Conservation (phyloP, 2,329 filamentous ascomycete species). For the Aspergillus sclerotialis region DNA sequence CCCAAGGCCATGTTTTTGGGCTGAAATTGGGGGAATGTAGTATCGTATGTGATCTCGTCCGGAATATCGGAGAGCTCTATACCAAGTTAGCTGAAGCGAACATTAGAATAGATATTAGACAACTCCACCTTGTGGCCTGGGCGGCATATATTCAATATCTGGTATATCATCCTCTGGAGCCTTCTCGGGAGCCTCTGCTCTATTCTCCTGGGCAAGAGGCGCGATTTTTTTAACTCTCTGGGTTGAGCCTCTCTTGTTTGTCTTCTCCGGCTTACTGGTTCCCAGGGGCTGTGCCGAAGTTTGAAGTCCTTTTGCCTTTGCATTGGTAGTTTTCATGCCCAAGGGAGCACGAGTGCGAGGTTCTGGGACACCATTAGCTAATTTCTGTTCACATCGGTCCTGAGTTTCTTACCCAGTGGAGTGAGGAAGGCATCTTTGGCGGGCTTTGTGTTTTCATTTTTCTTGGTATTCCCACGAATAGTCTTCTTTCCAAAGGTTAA, state of each 20-base stretch:
- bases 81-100: conserved; percentile 36
- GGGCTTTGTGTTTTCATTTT: conserved; percentile 51
- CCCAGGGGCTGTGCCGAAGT: conserved; percentile 59
- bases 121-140: conserved; percentile 51
- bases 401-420: conserved; percentile 61
- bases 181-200: conserved; percentile 40
- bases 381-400: conserved; percentile 5
- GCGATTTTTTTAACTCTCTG: conserved; percentile 55
- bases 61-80: conserved; percentile 39
- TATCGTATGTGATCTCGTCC: conserved; percentile 41
- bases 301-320: conserved; percentile 65
- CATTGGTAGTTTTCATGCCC: conserved; percentile 94
- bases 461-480: conserved; percentile 49
- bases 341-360: conserved; percentile 70
- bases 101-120: conserved; percentile 4
- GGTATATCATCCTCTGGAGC: conserved; percentile 51
- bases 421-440: conserved; percentile 66
- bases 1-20: conserved; percentile 48
- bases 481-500: conserved; percentile 53
- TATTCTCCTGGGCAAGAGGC: conserved; percentile 40
- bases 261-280: conserved; percentile 56
- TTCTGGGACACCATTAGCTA: conserved; percentile 33
- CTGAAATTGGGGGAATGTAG: conserved; percentile 46
- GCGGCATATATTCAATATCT: conserved; percentile 87
- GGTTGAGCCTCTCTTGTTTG: conserved; percentile 53